These are phyloP conservation scores for Chalciporus sphaerocephalus DNA, from an alignment of 768 basidiomycete species.

Conservation along the genomic window DNA sequence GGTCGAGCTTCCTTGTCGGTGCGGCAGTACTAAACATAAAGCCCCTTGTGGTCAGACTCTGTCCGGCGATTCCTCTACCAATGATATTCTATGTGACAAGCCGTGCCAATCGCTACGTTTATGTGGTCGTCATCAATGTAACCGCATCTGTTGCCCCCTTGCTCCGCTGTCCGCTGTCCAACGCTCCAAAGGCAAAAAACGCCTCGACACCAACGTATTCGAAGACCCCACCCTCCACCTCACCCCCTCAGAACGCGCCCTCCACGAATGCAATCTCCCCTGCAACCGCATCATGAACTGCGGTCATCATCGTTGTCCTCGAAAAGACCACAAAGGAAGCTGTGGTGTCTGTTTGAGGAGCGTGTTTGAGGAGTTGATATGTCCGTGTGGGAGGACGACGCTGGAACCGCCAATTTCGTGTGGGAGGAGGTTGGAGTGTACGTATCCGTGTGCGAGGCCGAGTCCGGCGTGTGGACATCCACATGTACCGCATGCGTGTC, in stretches of 20 bases:
- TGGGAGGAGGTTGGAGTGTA: constrained; percentile 73
- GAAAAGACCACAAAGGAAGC: constrained; percentile 73
- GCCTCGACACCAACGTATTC: constrained; percentile 27
- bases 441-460: constrained; percentile 72
- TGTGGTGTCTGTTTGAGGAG: constrained; percentile 85
- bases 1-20: constrained; percentile 79
- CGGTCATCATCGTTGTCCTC: constrained; percentile 76
- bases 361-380: constrained; percentile 88
- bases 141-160: constrained; percentile 83
- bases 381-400: constrained; percentile 81
- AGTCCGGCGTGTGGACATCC: constrained; percentile 80
- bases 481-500: constrained; percentile 73
- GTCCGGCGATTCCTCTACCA: constrained; percentile 33
- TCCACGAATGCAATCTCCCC: constrained; percentile 81
- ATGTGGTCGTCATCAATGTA: constrained; percentile 87
- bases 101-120: constrained; percentile 72
- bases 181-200: constrained; percentile 62
- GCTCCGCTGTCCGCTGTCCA: constrained; percentile 52
- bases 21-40: constrained; percentile 60
- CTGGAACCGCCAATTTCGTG: constrained; percentile 88
- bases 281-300: constrained; percentile 72
- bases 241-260: constrained; percentile 57
- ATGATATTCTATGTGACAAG: constrained; percentile 73
- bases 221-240: constrained; percentile 28
- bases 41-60: constrained; percentile 41